Evolutionary conservation across 2,329 filamentous ascomycete species (phyloP).

Genomic region (Macrophomina tecta): DNA sequence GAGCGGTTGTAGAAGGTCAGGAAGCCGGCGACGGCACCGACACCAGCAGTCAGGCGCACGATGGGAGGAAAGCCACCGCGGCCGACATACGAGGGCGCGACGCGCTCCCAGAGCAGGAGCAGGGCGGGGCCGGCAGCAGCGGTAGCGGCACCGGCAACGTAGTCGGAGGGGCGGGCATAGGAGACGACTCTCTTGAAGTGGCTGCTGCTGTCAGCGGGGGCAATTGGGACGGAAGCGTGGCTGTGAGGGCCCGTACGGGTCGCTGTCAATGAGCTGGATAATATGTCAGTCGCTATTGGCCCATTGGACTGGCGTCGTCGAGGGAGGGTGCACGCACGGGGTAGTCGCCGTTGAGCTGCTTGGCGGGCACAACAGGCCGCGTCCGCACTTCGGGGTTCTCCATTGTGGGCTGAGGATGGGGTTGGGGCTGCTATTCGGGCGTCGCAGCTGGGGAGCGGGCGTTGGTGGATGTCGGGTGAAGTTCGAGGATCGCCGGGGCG

Average conservation of each 20-base stretch:
- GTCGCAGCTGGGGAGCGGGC: conserved; percentile 10
- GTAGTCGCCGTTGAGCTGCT: conserved; percentile 81
- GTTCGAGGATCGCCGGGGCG: conserved; percentile 1
- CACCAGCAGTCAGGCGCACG: conserved; percentile 76
- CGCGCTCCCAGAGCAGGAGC: conserved; percentile 80
- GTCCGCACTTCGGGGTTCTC: conserved; percentile 28
- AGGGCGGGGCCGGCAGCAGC: conserved; percentile 75
- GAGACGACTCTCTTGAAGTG: conserved; percentile 88
- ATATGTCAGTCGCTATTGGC: conserved; percentile 36
- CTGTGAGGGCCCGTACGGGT: conserved; percentile 73
- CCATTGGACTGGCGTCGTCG: conserved; percentile 37
- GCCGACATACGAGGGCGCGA: conserved; percentile 83
- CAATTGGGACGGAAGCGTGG: conserved; percentile 25
- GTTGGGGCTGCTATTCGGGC: background rate
- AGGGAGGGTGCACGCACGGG: conserved; percentile 68
- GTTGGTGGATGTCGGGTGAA: conserved; percentile 23
- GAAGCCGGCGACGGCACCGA: conserved; percentile 80
- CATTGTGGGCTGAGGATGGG: conserved; percentile 16
- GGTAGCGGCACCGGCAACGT: conserved; percentile 70
- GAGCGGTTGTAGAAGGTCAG: conserved; percentile 86
- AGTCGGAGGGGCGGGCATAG: conserved; percentile 88
- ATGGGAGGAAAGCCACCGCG: conserved; percentile 81
- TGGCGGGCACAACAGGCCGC: conserved; percentile 69
- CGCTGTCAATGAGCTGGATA: conserved; percentile 92
- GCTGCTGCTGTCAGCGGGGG: conserved; percentile 52